Evolutionary conservation across 495 filamentous ascomycete genomes (phyloP), one percentile per base, ranked within the genome.

Genomic region (Echria macrotheca): DNA sequence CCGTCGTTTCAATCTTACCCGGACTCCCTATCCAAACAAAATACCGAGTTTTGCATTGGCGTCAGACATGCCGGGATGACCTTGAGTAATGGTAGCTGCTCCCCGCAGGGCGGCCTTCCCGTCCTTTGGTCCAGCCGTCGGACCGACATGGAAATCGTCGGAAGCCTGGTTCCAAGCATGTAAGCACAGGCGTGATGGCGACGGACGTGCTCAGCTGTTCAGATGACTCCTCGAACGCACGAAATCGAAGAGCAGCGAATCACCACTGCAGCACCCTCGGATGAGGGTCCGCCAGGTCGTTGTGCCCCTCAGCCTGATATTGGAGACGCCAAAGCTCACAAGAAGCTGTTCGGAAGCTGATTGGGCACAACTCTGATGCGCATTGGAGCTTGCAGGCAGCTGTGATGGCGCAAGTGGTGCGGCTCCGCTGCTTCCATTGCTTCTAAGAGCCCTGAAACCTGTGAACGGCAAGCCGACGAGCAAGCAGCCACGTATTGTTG

Each of bases 81-180:
- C 12, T 31, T 31, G 6, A 6, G 6, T 12, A 31, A 31, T n/a
- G n/a, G n/a, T n/a, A n/a, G n/a, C n/a, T 12, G 28, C 28, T 31
- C 28, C 6, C 12, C 28, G 6, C 28, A 12, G 28, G 28, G 6
- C 6, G 28, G 6, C 28, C 32, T 46, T 9, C 36, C 17, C 36
- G 17, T 15, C 12, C 9, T 17, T 8, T 17, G 36, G n/a, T n/a
- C 36, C 36, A 12, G 25, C 0, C 23, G 15, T 40, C 24, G 6
- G 25, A 46, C 39, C 19, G 39, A 42, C 21, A 39, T 47, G 37
- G 50, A 53, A 53, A 25, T 21, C 36, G 19, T 10, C 43, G 38
- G 50, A 47, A 53, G 50, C 9, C 5, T 5, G 14, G 9, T 14
- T 43, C 47, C 21, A 6, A 14, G 21, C 28, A 38, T 37, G 44